Percentiles rank a stretch among this genome's conserved stretches.
phyloP scores from a whole-genome alignment of 371 early-diverging fungal species.

The Encephalitozoon intestinalis region DNA sequence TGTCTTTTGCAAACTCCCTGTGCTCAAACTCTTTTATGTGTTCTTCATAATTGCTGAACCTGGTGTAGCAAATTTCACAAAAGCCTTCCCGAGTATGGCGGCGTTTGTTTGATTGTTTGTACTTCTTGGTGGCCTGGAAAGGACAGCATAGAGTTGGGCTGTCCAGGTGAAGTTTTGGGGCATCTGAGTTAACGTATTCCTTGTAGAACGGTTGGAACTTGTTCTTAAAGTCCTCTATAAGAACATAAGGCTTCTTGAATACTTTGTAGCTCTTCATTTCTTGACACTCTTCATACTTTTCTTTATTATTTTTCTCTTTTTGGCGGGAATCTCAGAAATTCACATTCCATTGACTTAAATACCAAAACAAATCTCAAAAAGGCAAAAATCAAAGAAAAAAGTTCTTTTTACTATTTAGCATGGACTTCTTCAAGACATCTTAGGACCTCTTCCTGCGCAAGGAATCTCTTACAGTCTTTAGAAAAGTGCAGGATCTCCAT shows the following conservation, averaged over 20 bases:
- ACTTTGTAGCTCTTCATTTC: constrained; percentile 53
- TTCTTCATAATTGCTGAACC: constrained; percentile 51
- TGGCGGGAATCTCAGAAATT: constrained; percentile 15
- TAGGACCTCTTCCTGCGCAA: constrained; percentile 20
- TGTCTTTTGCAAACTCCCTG: constrained; percentile 35
- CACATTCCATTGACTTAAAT: not conserved
- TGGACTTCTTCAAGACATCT: not conserved
- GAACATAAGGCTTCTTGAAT: constrained; percentile 59
- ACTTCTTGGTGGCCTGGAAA: constrained; percentile 18
- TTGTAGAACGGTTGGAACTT: constrained; percentile 56
- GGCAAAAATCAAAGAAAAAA: not conserved
- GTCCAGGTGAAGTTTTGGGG: constrained; percentile 21
- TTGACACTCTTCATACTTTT: not conserved
- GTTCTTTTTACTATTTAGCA: not conserved
- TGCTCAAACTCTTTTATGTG: constrained; percentile 52
- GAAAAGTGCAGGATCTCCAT: constrained; percentile 43
- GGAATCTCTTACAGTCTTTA: constrained; percentile 9
- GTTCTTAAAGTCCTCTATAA: constrained; percentile 56
- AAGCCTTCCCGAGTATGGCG: constrained; percentile 43
- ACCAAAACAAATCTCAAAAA: not conserved
- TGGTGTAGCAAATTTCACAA: constrained; percentile 58
- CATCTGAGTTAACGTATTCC: constrained; percentile 52
- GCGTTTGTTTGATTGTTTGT: constrained; percentile 9
- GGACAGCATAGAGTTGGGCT: constrained; percentile 39
- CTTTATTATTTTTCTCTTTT: constrained; percentile 19